phyloP scores from a whole-genome alignment of 140 eudicot species.

The Bidens hawaiensis region DNA sequence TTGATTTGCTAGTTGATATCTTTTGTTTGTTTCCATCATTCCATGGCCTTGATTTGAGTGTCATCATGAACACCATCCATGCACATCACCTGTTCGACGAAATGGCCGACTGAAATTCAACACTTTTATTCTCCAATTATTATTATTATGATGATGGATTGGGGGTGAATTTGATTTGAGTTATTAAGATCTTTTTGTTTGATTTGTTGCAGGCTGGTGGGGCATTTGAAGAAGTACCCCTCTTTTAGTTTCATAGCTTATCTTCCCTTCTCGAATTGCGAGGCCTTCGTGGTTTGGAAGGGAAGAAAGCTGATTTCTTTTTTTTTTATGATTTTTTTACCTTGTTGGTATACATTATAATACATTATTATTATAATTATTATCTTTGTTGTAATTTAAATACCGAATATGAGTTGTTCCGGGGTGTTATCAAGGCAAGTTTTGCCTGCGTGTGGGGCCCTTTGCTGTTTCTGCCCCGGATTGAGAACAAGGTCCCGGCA shows the following conservation, averaged over 20 bases:
- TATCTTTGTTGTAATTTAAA: constrained; percentile 14
- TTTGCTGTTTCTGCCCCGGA: constrained; percentile 87
- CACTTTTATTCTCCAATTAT: neutral
- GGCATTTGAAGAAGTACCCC: constrained; percentile 40
- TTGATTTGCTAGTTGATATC: no score
- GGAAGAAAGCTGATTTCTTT: constrained; percentile 43
- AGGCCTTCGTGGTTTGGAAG: constrained; percentile 41
- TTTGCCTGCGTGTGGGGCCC: constrained; percentile 79
- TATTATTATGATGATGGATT: constrained; percentile 5
- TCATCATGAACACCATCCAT: constrained; percentile 1
- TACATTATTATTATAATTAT: no score
- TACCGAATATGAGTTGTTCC: constrained; percentile 63
- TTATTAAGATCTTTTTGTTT: constrained; percentile 12
- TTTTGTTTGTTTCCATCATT: no score
- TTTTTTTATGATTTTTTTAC: neutral
- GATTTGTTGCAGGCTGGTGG: constrained; percentile 56
- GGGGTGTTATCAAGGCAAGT: constrained; percentile 92
- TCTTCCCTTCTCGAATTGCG: constrained; percentile 55
- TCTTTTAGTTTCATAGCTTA: constrained; percentile 32
- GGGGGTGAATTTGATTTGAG: constrained; percentile 1
- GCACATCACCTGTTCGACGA: constrained; percentile 9
- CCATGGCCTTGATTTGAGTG: neutral
- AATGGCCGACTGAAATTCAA: neutral
- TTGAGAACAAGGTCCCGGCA: constrained; percentile 91
- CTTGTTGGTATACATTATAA: constrained; percentile 3